Evolutionary conservation across 768 basidiomycete genomes (phyloP).

Genomic region (Cubamyces sp.): DNA sequence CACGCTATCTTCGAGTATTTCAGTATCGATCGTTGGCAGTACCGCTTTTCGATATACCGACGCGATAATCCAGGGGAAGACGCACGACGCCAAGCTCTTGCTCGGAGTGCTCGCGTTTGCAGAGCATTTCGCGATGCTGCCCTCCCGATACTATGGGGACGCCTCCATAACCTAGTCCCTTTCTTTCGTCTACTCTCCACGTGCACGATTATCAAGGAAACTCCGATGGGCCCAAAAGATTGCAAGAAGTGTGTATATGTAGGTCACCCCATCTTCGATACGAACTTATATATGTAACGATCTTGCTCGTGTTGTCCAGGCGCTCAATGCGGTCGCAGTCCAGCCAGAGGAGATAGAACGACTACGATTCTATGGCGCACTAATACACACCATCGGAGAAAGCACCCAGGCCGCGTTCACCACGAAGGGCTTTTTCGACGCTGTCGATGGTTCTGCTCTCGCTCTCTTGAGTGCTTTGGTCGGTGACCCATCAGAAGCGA

Average conservation of each 20-base stretch:
- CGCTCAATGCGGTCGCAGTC: too few species aligned
- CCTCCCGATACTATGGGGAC: neutral
- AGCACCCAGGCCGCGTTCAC: too few species aligned
- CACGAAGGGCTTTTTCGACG: too few species aligned
- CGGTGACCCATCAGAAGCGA: too few species aligned
- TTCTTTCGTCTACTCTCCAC: neutral
- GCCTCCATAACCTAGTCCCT: neutral
- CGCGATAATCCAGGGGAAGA: neutral
- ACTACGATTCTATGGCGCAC: neutral
- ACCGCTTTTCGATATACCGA: too few species aligned
- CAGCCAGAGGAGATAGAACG: neutral
- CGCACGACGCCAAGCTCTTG: neutral
- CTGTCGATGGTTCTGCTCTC: too few species aligned
- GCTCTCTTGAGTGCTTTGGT: too few species aligned
- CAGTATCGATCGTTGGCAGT: too few species aligned
- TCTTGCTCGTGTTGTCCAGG: too few species aligned
- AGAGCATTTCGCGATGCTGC: neutral
- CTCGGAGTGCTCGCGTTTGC: neutral
- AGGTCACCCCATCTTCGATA: neutral
- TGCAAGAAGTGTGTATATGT: neutral
- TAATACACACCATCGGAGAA: neutral
- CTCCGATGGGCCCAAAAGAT: neutral
- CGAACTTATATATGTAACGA: neutral
- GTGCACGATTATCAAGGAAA: neutral
- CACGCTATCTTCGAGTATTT: too few species aligned